These are phyloP conservation scores for Ochetophila trinervis DNA, from an alignment of 306 rosid genomes.

Conservation along the genomic window DNA sequence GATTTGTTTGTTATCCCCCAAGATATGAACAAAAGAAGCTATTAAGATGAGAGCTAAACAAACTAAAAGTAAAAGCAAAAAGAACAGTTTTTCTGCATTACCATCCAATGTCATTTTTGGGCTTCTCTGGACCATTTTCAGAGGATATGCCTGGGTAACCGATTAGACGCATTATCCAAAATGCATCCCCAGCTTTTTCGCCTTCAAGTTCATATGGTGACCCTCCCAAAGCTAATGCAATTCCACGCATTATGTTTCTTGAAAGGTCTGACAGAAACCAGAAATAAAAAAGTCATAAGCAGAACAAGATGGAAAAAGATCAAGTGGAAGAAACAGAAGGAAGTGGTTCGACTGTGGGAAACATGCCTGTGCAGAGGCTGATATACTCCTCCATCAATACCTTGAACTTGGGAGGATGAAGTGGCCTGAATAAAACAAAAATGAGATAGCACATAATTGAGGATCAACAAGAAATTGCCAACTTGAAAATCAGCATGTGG, in stretches of 20 bases:
- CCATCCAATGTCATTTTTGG: conserved; percentile 76
- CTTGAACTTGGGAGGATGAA: conserved; percentile 58
- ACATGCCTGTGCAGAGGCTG: conserved; percentile 70
- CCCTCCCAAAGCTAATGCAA: conserved; percentile 83
- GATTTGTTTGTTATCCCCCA: conserved; percentile 25
- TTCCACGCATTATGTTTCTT: conserved; percentile 78
- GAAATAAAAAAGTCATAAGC: conserved; percentile 9
- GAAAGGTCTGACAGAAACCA: conserved; percentile 61
- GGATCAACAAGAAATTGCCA: background rate
- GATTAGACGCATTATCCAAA: conserved; percentile 79
- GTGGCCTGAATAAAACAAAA: conserved; percentile 53
- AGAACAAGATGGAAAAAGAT: conserved; percentile 5
- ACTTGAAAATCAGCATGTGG: background rate
- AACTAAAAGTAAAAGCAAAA: background rate
- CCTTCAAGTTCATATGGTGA: conserved; percentile 90
- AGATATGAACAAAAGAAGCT: conserved; percentile 21
- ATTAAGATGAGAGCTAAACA: conserved; percentile 19
- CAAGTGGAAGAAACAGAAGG: background rate
- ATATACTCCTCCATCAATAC: conserved; percentile 69
- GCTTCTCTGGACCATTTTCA: conserved; percentile 31
- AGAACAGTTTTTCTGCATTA: conserved; percentile 27
- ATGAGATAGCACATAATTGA: too few relatives aligned
- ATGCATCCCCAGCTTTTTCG: conserved; percentile 83
- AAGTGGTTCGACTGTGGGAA: conserved; percentile 15
- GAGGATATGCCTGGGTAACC: conserved; percentile 67